phyloP scores from a whole-genome alignment of 2,329 filamentous ascomycete genomes.

The Microsporum ferrugineum region DNA sequence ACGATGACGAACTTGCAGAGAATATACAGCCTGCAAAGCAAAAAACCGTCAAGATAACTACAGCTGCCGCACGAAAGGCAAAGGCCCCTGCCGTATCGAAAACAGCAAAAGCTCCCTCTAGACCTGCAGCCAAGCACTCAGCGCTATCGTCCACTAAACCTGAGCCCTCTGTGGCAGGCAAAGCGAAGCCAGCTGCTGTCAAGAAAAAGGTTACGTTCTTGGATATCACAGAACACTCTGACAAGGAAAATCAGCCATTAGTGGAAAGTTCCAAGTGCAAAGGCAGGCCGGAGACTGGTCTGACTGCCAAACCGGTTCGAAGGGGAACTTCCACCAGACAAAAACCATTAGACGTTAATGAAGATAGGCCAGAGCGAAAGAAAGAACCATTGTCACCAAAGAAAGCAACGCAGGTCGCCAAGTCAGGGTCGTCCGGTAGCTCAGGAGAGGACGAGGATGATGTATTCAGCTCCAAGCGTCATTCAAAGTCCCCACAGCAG shows the following conservation, averaged over 20 bases:
- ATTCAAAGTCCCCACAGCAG: conserved; percentile 22
- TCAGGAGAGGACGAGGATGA: conserved; percentile 30
- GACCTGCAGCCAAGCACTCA: conserved; percentile 7
- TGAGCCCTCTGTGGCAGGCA: conserved; percentile 18
- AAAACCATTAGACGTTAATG: conserved; percentile 16
- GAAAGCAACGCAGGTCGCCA: conserved; percentile 38
- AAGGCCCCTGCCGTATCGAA: conserved; percentile 20
- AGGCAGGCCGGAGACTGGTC: conserved; percentile 24
- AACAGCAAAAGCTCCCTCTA: neutral
- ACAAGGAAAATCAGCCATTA: conserved; percentile 30
- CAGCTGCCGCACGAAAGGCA: conserved; percentile 10
- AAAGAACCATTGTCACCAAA: conserved; percentile 37
- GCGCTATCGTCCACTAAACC: conserved; percentile 18
- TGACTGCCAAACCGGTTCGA: conserved; percentile 38
- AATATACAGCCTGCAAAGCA: conserved; percentile 8
- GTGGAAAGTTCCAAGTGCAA: conserved; percentile 19
- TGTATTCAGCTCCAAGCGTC: conserved; percentile 31
- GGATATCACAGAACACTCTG: conserved; percentile 30
- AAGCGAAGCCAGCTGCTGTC: neutral
- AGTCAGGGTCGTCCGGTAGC: conserved; percentile 27
- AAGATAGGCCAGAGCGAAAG: conserved; percentile 14
- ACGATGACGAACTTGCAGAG: conserved; percentile 20
- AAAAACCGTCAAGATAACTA: conserved; percentile 13
- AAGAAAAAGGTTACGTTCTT: conserved; percentile 40
- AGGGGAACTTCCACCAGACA: conserved; percentile 27